Percentiles rank a stretch among this genome's conserved stretches.
phyloP scores from a whole-genome alignment of 331 rosid genomes.

The Quercus tomentella region DNA sequence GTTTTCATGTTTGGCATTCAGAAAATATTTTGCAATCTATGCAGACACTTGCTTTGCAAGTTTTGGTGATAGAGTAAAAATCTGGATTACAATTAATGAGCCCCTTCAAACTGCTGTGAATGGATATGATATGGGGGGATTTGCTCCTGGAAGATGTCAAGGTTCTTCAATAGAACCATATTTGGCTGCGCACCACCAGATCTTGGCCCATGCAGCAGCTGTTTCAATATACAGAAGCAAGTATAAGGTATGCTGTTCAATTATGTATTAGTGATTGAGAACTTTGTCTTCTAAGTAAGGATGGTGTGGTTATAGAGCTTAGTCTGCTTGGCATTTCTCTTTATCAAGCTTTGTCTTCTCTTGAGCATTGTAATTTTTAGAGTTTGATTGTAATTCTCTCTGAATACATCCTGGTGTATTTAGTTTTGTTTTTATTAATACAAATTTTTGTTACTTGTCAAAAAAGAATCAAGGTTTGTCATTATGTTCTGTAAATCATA shows the following conservation, averaged over 20 bases:
- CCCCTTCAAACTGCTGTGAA: conserved; percentile 89
- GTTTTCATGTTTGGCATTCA: conserved; percentile 34
- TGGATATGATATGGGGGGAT: conserved; percentile 51
- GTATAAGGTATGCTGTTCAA: conserved; percentile 53
- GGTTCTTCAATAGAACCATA: conserved; percentile 57
- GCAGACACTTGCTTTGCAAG: conserved; percentile 87
- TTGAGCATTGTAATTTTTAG: too few species aligned
- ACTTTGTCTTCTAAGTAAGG: not conserved
- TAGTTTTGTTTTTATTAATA: too few species aligned
- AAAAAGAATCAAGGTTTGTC: not conserved
- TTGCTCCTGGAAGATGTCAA: conserved; percentile 86
- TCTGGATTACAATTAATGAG: conserved; percentile 86
- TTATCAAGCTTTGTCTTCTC: not conserved
- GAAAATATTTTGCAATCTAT: conserved; percentile 70
- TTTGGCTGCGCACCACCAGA: conserved; percentile 80
- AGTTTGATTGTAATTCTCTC: too few species aligned
- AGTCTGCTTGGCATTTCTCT: not conserved
- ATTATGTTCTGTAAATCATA: too few species aligned
- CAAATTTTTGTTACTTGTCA: too few species aligned
- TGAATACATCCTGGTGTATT: too few species aligned
- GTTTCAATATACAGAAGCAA: conserved; percentile 67
- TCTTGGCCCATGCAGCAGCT: conserved; percentile 89
- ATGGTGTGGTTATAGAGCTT: not conserved
- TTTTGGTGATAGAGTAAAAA: conserved; percentile 95
- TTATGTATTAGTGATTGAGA: not conserved